Evolutionary conservation across 2,329 filamentous ascomycete species (phyloP).

Genomic region (Hymenoscyphus salicellus): DNA sequence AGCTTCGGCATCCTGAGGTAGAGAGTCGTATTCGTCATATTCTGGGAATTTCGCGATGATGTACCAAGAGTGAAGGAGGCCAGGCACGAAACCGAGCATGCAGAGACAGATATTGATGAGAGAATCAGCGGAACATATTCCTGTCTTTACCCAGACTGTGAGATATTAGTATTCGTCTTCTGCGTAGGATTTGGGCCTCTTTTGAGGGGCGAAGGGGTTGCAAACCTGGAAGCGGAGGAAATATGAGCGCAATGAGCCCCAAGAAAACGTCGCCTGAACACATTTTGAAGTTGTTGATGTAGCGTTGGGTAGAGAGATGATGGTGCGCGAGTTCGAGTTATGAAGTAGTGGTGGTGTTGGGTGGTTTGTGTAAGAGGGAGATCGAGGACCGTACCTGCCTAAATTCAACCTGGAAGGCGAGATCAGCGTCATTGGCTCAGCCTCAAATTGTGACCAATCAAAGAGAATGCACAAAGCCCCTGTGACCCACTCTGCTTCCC

Average conservation of each 20-base stretch:
- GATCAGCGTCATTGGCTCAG: neutral
- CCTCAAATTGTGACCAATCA: neutral
- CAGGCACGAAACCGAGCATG: constrained; percentile 74
- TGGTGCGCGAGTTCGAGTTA: neutral
- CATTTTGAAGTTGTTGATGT: constrained; percentile 42
- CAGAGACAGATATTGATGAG: constrained; percentile 94
- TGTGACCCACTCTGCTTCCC: no score
- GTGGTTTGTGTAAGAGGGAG: neutral
- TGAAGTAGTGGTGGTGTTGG: neutral
- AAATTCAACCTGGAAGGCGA: neutral
- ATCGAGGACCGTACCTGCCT: neutral
- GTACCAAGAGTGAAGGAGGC: constrained; percentile 95
- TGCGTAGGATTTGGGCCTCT: neutral
- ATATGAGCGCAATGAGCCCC: constrained; percentile 61
- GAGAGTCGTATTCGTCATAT: constrained; percentile 57
- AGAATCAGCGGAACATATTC: constrained; percentile 87
- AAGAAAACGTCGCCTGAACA: constrained; percentile 62
- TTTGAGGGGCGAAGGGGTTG: neutral
- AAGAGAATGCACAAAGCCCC: no score
- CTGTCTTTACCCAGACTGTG: constrained; percentile 91
- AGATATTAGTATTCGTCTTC: constrained; percentile 26
- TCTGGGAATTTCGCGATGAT: constrained; percentile 92
- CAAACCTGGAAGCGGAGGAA: constrained; percentile 61
- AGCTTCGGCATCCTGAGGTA: constrained; percentile 54
- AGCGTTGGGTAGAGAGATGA: neutral